A percentile compares a stretch with the other conserved stretches of the same genome.
These are phyloP conservation scores for Chlorella sp. DNA, from an alignment of 139 green algal species.

Conservation along the genomic window DNA sequence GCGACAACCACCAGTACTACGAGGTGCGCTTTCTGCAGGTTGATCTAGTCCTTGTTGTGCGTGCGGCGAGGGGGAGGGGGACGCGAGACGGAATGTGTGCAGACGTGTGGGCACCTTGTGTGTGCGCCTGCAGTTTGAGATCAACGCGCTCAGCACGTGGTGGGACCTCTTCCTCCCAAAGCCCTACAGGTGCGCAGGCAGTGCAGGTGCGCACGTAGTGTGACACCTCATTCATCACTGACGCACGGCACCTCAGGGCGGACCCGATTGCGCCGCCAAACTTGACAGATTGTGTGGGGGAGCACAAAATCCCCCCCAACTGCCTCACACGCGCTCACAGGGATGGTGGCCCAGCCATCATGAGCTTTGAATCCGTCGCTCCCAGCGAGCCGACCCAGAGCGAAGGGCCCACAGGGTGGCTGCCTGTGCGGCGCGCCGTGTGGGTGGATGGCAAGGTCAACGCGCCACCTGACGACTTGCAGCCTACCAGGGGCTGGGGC, in stretches of 20 bases:
- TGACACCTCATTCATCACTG: too few relatives aligned
- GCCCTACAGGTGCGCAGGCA: constrained; percentile 7
- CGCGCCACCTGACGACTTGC: not conserved
- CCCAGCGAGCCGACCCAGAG: constrained; percentile 1
- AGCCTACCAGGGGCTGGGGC: constrained; percentile 6
- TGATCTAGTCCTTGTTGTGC: too few relatives aligned
- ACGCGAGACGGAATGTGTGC: not conserved
- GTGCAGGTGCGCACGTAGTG: too few relatives aligned
- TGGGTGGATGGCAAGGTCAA: constrained; percentile 20
- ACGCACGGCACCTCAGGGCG: too few relatives aligned
- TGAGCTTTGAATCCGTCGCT: not conserved
- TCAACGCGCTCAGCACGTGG: constrained; percentile 8
- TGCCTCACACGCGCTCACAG: not conserved
- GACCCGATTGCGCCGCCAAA: too few relatives aligned
- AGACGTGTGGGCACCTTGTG: too few relatives aligned
- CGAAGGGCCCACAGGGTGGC: constrained; percentile 11
- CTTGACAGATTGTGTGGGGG: too few relatives aligned
- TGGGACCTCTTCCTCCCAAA: constrained; percentile 24
- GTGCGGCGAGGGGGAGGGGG: too few relatives aligned
- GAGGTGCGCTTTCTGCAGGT: too few relatives aligned
- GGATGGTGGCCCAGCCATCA: constrained; percentile 7
- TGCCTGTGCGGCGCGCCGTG: not conserved
- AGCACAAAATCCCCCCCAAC: too few relatives aligned
- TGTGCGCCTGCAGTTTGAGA: constrained; percentile 1
- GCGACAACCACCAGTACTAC: constrained; percentile 33